Evolutionary conservation across 129 eudicot genomes (phyloP), one percentile per base, ranked within the genome.

Genomic region (Centella asiatica): DNA sequence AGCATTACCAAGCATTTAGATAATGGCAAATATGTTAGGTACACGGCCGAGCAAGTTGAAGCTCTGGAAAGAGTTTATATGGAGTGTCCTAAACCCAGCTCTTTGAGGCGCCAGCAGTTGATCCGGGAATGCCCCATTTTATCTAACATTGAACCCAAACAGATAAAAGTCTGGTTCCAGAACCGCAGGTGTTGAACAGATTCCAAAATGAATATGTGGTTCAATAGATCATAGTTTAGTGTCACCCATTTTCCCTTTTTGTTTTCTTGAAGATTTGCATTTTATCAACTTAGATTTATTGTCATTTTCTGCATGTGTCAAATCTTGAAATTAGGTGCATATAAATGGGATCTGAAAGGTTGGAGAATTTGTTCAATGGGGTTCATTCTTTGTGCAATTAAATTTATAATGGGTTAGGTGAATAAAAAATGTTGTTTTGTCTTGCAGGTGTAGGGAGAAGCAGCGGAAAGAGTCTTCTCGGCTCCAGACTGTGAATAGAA

Each of bases 131-230:
- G 90, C 68, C 97, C 89, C 46, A 85, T 82, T 75, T 72, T 88
- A 32, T 78, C 97, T 46, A 88, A 88, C 74, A 82, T 88, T 58
- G 97, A 88, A 47, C 94, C 97, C 23, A 88, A 88, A 65, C 97
- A 88, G 75, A 88, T 88, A 74, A 88, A 88, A 88, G 97, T 88
- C 46, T 88, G 97, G 97, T 88, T 88, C 62, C 97, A 88, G 54
- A 88, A 88, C 65, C 82, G 97, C 61, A 88, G 97, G 97, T 88
- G 39, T 58, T n/a, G n/a, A n/a, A n/a, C n/a, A n/a, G n/a, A n/a
- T n/a, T n/a, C n/a, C n/a, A n/a, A n/a, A n/a, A n/a, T n/a, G n/a
- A n/a, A n/a, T n/a, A n/a, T n/a, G n/a, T n/a, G n/a, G n/a, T n/a
- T n/a, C n/a, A n/a, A n/a, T n/a, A n/a, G n/a, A n/a, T n/a, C n/a